A percentile compares a stretch with the other conserved stretches of the same genome.
Conservation (phyloP, 768 basidiomycete genomes). For the Epithele typhae region DNA sequence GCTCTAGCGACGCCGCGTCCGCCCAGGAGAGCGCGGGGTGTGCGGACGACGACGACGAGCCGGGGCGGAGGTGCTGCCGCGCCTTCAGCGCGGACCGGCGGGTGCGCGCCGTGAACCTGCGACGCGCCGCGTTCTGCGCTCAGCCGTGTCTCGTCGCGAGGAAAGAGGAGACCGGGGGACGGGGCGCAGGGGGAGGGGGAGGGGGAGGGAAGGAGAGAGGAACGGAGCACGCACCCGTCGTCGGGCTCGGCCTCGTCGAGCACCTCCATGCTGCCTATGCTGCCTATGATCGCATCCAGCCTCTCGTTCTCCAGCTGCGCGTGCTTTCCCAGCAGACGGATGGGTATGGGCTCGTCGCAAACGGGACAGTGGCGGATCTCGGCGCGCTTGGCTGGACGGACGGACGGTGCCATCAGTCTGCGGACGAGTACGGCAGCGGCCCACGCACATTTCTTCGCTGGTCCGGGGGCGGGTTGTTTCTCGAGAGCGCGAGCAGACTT, state of each 20-base stretch:
- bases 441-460: slow-evolving; percentile 39
- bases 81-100: slow-evolving; percentile 45
- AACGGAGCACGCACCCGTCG: slow-evolving; percentile 43
- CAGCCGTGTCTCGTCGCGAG: too few relatives aligned
- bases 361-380: slow-evolving; percentile 75
- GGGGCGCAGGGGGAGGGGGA: too few relatives aligned
- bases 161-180: not conserved
- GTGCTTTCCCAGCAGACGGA: slow-evolving; percentile 66
- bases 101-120: slow-evolving; percentile 28
- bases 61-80: slow-evolving; percentile 27
- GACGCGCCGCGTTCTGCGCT: not conserved
- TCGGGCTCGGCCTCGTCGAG: slow-evolving; percentile 48
- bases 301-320: slow-evolving; percentile 63
- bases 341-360: slow-evolving; percentile 67
- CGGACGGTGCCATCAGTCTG: not conserved
- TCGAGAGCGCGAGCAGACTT: slow-evolving; percentile 5
- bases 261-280: slow-evolving; percentile 58
- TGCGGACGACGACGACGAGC: slow-evolving; percentile 7
- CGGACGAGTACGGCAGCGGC: too few relatives aligned
- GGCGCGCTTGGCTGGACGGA: slow-evolving; percentile 54
- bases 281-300: slow-evolving; percentile 60
- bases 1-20: slow-evolving; percentile 21
- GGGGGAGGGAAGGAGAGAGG: not conserved
- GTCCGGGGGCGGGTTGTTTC: slow-evolving; percentile 15
- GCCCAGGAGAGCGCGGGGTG: too few relatives aligned